These are phyloP conservation scores for Suhomyces panamericanus DNA, from an alignment of 1,139 yeast species.

Conservation along the genomic window DNA sequence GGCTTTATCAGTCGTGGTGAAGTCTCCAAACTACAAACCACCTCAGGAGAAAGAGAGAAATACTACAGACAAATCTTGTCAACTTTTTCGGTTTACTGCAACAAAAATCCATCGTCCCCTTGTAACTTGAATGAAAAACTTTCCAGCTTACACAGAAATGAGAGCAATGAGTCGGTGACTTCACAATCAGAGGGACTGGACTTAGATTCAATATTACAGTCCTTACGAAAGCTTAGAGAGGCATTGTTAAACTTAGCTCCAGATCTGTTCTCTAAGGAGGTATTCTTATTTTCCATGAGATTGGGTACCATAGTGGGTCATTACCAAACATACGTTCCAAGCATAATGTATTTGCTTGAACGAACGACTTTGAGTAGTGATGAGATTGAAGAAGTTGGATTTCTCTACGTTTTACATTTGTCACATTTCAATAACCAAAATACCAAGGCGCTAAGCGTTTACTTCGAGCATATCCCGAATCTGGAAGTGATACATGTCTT, in stretches of 20 bases:
- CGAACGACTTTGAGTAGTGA: slow-evolving; percentile 20
- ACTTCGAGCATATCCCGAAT: slow-evolving; percentile 29
- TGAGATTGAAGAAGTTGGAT: slow-evolving; percentile 43
- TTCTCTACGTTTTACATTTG: slow-evolving; percentile 46
- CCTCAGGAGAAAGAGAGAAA: slow-evolving; percentile 36
- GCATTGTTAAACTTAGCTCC: slow-evolving; percentile 43
- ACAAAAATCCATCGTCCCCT: slow-evolving; percentile 19
- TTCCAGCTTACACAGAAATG: neutral
- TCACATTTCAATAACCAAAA: slow-evolving; percentile 46
- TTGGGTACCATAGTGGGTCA: slow-evolving; percentile 49
- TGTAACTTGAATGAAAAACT: slow-evolving; percentile 4
- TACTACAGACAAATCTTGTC: slow-evolving; percentile 39
- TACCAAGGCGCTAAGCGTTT: slow-evolving; percentile 35
- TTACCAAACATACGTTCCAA: slow-evolving; percentile 59
- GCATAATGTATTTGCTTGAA: slow-evolving; percentile 43
- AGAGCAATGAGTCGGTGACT: neutral
- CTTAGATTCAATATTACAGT: slow-evolving; percentile 29
- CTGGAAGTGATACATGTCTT: slow-evolving; percentile 23
- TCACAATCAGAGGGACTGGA: neutral
- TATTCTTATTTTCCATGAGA: slow-evolving; percentile 52
- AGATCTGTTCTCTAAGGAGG: slow-evolving; percentile 44
- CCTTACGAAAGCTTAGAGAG: slow-evolving; percentile 53
- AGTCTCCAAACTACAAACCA: slow-evolving; percentile 49
- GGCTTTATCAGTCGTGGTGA: slow-evolving; percentile 65
- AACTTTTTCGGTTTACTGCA: slow-evolving; percentile 32